These are phyloP conservation scores for Arthrobotrys musiformis DNA, from an alignment of 2,329 filamentous ascomycete genomes.

Conservation along the genomic window DNA sequence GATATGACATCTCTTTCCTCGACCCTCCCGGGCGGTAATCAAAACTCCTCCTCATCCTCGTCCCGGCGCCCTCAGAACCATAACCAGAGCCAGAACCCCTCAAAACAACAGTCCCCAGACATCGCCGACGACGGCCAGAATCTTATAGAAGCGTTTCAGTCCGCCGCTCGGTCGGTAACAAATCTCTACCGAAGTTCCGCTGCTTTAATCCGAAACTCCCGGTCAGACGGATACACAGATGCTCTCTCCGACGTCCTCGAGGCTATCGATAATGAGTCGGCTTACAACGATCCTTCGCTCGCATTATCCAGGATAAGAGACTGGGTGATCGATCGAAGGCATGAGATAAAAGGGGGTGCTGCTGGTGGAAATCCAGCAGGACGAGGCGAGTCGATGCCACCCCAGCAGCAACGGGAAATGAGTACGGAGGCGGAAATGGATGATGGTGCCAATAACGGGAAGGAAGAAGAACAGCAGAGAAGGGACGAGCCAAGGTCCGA, in stretches of 20 bases:
- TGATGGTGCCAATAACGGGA: slow-evolving; percentile 13
- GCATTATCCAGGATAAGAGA: slow-evolving; percentile 54
- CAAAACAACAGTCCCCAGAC: slow-evolving; percentile 42
- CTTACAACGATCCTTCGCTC: slow-evolving; percentile 45
- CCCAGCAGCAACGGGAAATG: slow-evolving; percentile 49
- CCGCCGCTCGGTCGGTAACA: slow-evolving; percentile 52
- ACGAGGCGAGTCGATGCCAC: slow-evolving; percentile 24
- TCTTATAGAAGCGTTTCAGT: slow-evolving; percentile 49
- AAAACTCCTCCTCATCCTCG: slow-evolving; percentile 3
- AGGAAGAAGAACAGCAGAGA: slow-evolving; percentile 32
- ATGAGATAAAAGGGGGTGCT: slow-evolving; percentile 37
- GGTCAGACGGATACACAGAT: slow-evolving; percentile 49
- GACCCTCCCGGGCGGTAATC: slow-evolving; percentile 40
- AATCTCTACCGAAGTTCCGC: slow-evolving; percentile 51
- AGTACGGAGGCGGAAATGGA: slow-evolving; percentile 48
- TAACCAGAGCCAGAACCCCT: too few species aligned
- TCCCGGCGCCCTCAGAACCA: slow-evolving; percentile 14
- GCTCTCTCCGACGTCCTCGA: slow-evolving; percentile 52
- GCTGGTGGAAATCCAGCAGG: background rate
- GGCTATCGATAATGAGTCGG: slow-evolving; percentile 51
- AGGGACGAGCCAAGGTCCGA: slow-evolving; percentile 15
- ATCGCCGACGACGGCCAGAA: slow-evolving; percentile 33
- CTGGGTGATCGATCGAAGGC: slow-evolving; percentile 53
- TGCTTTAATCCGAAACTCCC: slow-evolving; percentile 40
- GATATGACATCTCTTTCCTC: slow-evolving; percentile 54